Conservation (phyloP, 2,329 filamentous ascomycete species). For the Ilyonectria sp. region DNA sequence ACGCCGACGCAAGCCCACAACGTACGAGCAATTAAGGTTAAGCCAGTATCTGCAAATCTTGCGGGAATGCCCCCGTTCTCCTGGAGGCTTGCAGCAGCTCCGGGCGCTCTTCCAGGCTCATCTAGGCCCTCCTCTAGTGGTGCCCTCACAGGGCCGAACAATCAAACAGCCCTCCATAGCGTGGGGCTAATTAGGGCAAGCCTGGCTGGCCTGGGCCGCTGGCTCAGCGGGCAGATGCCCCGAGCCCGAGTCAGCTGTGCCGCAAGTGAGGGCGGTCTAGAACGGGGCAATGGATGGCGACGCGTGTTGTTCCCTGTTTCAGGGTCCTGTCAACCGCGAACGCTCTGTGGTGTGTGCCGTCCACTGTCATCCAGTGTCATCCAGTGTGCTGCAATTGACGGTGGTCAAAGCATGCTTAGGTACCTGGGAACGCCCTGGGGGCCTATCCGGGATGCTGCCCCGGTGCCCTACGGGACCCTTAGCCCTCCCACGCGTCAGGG, state of each 20-base stretch:
- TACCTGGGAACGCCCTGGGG: not conserved
- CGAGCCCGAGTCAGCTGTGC: not conserved
- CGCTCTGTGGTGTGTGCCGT: not conserved
- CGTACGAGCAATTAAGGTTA: not conserved
- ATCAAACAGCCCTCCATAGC: not conserved
- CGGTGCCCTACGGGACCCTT: not conserved
- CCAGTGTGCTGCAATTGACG: constrained; percentile 12
- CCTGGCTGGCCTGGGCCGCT: too few relatives aligned
- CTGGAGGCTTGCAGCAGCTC: not conserved
- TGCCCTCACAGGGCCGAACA: not conserved
- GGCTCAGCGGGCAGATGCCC: not conserved
- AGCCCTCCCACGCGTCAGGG: not conserved
- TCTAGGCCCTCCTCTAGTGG: too few relatives aligned
- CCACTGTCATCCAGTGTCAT: too few relatives aligned
- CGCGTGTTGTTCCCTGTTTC: constrained; percentile 24
- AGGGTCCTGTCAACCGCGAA: constrained; percentile 22
- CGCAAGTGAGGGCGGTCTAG: not conserved
- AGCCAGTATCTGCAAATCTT: not conserved
- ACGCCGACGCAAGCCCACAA: not conserved
- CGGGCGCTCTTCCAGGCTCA: too few relatives aligned
- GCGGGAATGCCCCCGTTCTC: not conserved
- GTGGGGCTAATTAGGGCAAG: constrained; percentile 1
- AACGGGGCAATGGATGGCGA: not conserved
- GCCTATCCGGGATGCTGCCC: not conserved
- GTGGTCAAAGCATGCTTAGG: constrained; percentile 16